Evolutionary conservation across 441 rosid species (phyloP).

Genomic region (Metrosideros polymorpha): DNA sequence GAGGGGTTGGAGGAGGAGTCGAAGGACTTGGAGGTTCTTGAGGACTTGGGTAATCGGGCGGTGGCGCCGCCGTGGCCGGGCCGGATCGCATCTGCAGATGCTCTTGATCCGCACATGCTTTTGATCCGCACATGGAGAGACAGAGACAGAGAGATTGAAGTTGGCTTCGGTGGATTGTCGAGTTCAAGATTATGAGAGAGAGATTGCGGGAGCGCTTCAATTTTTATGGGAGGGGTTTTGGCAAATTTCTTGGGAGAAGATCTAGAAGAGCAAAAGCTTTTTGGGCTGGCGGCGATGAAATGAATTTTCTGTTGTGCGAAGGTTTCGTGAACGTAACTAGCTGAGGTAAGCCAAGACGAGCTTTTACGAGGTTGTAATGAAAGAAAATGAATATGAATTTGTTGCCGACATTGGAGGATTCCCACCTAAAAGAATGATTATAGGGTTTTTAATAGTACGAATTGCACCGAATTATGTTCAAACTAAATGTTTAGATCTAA

Average conservation of each 20-base stretch:
- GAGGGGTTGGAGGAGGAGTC: background rate
- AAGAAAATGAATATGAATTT: background rate
- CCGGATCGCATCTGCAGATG: background rate
- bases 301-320: too few relatives aligned
- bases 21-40: background rate
- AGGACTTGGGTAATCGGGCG: background rate
- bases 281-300: background rate
- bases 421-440: background rate
- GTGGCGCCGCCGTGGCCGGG: background rate
- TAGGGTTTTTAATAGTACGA: too few relatives aligned
- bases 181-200: too few relatives aligned
- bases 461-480: background rate
- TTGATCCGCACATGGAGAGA: background rate
- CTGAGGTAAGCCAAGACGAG: background rate
- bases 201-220: background rate
- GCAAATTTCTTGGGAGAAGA: background rate
- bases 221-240: background rate
- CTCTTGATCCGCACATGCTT: background rate
- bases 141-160: background rate
- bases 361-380: rapidly evolving
- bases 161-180: background rate
- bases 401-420: background rate
- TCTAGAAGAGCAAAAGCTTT: background rate
- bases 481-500: too few relatives aligned
- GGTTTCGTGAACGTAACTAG: background rate